These are phyloP conservation scores for Tephrocybe sp. DNA, from an alignment of 768 basidiomycete genomes.

Conservation along the genomic window DNA sequence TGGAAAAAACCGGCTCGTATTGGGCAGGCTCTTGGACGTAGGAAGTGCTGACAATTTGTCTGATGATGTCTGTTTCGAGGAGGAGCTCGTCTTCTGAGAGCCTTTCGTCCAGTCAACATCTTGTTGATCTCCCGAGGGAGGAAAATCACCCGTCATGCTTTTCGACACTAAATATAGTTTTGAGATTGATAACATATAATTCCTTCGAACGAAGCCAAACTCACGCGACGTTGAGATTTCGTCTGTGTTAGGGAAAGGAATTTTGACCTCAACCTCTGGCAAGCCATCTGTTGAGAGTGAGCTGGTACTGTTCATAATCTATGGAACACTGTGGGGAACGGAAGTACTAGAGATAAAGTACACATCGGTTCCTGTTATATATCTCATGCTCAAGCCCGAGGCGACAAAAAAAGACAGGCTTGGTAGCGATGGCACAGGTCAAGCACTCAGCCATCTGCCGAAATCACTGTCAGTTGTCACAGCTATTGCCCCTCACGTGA, in stretches of 20 bases:
- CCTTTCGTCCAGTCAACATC: conserved; percentile 2
- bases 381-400: conserved; percentile 6
- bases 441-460: neutral
- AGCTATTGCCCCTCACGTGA: conserved; percentile 4
- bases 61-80: conserved; percentile 48
- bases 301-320: conserved; percentile 1
- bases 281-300: neutral
- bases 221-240: conserved; percentile 3
- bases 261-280: neutral
- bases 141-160: neutral
- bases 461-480: conserved; percentile 3
- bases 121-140: neutral
- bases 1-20: conserved; percentile 31
- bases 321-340: neutral
- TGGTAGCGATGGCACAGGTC: conserved; percentile 1
- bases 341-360: neutral
- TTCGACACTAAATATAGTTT: neutral
- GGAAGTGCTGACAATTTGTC: conserved; percentile 44
- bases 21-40: conserved; percentile 26
- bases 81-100: conserved; percentile 37
- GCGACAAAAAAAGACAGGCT: conserved; percentile 6
- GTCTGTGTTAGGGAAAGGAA: conserved; percentile 8
- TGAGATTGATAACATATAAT: neutral
- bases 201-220: neutral
- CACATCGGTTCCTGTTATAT: neutral